phyloP scores from a whole-genome alignment of 2,329 filamentous ascomycete genomes.

The Penicillium sp. region DNA sequence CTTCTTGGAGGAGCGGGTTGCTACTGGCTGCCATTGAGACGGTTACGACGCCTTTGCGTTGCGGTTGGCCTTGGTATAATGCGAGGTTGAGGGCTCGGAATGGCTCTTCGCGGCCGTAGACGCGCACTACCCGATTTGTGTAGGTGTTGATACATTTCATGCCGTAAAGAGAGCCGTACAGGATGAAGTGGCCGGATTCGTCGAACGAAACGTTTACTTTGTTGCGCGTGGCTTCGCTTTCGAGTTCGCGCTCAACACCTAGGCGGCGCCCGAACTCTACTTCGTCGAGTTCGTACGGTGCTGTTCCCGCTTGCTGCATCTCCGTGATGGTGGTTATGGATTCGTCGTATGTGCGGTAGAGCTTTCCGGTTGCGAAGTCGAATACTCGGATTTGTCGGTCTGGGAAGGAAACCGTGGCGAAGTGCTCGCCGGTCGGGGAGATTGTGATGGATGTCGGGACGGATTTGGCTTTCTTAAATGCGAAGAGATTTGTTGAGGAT shows the following conservation, averaged over 20 bases:
- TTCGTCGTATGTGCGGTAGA: constrained; percentile 92
- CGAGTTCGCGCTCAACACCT: constrained; percentile 81
- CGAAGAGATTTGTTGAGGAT: constrained; percentile 89
- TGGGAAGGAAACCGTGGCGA: constrained; percentile 86
- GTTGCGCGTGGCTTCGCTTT: constrained; percentile 63
- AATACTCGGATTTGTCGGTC: constrained; percentile 92
- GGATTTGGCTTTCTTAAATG: constrained; percentile 94
- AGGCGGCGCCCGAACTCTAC: constrained; percentile 89
- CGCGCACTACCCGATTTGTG: constrained; percentile 86
- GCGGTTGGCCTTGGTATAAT: constrained; percentile 90
- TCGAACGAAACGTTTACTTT: constrained; percentile 90
- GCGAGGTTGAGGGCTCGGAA: constrained; percentile 79
- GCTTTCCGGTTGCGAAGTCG: constrained; percentile 83
- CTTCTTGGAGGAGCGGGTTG: constrained; percentile 89
- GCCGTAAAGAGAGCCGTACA: constrained; percentile 89
- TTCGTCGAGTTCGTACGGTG: constrained; percentile 75
- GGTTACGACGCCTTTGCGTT: constrained; percentile 89
- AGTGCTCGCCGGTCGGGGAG: constrained; percentile 80
- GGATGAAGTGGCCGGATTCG: constrained; percentile 90
- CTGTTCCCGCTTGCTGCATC: constrained; percentile 93
- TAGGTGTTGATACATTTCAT: constrained; percentile 95
- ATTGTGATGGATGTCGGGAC: constrained; percentile 77
- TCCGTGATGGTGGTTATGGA: constrained; percentile 84
- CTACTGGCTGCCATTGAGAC: constrained; percentile 95
- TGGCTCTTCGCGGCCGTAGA: constrained; percentile 86